Evolutionary conservation across 306 rosid genomes (phyloP).

Genomic region (Malus sieversii): DNA sequence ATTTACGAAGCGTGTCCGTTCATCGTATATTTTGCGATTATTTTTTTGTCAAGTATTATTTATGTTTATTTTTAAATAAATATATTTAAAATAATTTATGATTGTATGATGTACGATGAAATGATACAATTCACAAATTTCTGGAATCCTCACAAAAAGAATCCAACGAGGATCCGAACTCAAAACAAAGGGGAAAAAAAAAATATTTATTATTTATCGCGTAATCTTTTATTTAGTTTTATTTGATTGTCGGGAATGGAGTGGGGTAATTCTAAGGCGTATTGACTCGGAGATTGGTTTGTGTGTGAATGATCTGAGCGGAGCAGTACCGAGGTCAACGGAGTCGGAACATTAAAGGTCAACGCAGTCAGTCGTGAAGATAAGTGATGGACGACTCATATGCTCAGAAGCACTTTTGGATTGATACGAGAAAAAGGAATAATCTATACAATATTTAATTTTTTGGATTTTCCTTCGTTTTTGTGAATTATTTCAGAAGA

Average conservation of each 20-base stretch:
- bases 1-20: accelerated
- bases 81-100: too few relatives aligned
- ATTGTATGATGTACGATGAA: accelerated
- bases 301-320: not conserved
- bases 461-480: not conserved
- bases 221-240: not conserved
- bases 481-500: not conserved
- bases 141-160: accelerated
- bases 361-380: not conserved
- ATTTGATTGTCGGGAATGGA: not conserved
- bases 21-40: accelerated
- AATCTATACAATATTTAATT: not conserved
- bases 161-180: too few relatives aligned
- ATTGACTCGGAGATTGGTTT: not conserved
- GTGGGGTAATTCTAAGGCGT: not conserved
- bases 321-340: not conserved
- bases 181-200: not conserved
- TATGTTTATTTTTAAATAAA: too few relatives aligned
- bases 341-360: not conserved
- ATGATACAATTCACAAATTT: accelerated
- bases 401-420: not conserved
- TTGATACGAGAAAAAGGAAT: not conserved
- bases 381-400: not conserved
- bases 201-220: not conserved
- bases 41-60: too few relatives aligned